Evolutionary conservation across 108 stramenopile species (phyloP).

Genomic region (Pseudonitzschia multiseries): DNA sequence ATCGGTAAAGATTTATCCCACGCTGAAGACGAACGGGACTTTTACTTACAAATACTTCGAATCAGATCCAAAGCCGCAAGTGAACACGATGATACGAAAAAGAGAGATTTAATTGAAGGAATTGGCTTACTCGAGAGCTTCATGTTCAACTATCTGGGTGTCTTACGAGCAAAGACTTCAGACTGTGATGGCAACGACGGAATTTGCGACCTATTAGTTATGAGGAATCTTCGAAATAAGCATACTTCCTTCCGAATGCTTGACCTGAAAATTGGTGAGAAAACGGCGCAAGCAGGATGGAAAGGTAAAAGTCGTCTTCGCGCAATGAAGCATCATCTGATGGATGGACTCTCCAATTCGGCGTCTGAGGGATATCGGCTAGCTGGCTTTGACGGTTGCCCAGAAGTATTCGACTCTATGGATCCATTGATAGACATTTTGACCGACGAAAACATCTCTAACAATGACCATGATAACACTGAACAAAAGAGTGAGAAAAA

Average conservation of each 20-base stretch:
- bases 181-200: background rate
- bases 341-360: slow-evolving; percentile 22
- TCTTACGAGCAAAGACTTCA: background rate
- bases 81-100: background rate
- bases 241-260: slow-evolving; percentile 9
- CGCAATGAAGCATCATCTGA: slow-evolving; percentile 2
- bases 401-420: slow-evolving; percentile 14
- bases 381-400: slow-evolving; percentile 16
- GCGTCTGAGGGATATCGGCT: slow-evolving; percentile 10
- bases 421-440: slow-evolving; percentile 19
- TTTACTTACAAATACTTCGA: slow-evolving; percentile 18
- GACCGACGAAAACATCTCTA: background rate
- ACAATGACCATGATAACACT: background rate
- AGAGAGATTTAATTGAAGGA: background rate
- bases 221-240: slow-evolving; percentile 16
- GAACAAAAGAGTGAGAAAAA: no score
- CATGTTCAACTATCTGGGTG: slow-evolving; percentile 21
- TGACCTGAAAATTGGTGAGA: slow-evolving; percentile 21
- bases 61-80: background rate
- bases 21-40: slow-evolving; percentile 21
- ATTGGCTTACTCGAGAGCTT: background rate
- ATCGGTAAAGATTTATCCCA: slow-evolving; percentile 25
- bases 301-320: slow-evolving; percentile 10
- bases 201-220: slow-evolving; percentile 6
- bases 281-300: slow-evolving; percentile 15